Conservation (phyloP, 306 rosid species). For the Mimosa pudica region DNA sequence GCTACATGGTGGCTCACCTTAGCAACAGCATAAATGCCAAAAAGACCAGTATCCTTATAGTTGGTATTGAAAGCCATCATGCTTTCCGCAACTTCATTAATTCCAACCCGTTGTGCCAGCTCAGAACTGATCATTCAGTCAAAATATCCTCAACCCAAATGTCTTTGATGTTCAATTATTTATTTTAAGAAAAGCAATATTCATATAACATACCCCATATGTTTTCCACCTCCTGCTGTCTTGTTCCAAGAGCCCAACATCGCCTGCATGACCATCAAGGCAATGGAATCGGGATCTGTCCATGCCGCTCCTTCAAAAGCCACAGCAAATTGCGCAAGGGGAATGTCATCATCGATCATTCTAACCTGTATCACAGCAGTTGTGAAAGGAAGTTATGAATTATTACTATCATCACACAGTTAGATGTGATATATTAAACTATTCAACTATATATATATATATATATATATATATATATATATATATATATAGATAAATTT, state of each 20-base stretch:
- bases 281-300: constrained; percentile 95
- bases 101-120: constrained; percentile 75
- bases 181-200: background rate
- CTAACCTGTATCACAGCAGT: constrained; percentile 64
- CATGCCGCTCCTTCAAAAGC: constrained; percentile 96
- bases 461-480: too few species aligned
- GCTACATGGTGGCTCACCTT: constrained; percentile 47
- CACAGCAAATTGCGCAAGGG: constrained; percentile 87
- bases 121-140: constrained; percentile 59
- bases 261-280: constrained; percentile 98
- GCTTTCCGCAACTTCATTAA: constrained; percentile 82
- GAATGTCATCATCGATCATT: constrained; percentile 84
- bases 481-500: constrained; percentile 25
- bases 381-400: constrained; percentile 14
- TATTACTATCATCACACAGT: background rate
- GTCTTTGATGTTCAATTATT: constrained; percentile 6
- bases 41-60: constrained; percentile 89
- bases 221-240: constrained; percentile 87
- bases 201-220: constrained; percentile 74
- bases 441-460: too few species aligned
- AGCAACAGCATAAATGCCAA: constrained; percentile 87
- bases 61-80: constrained; percentile 95
- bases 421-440: background rate
- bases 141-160: constrained; percentile 28
- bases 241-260: constrained; percentile 98